Conservation (phyloP, 2,329 filamentous ascomycete species). For the Simplicillium sp. region DNA sequence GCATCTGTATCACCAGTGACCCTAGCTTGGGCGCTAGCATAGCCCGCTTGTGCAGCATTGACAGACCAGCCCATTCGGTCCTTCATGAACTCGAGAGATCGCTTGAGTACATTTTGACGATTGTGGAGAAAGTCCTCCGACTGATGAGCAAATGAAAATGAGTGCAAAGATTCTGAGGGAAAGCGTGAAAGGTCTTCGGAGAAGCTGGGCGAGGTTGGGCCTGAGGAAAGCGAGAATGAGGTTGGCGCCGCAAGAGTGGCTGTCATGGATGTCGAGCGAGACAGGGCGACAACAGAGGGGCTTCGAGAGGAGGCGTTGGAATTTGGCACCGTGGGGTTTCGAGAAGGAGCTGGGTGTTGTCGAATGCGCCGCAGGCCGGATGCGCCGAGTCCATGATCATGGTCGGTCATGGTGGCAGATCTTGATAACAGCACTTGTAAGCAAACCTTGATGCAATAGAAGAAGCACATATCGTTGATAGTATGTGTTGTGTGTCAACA, state of each 20-base stretch:
- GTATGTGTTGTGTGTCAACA: no score
- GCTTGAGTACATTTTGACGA: conserved; percentile 84
- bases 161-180: conserved; percentile 91
- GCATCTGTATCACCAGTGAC: conserved; percentile 75
- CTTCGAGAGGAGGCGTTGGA: conserved; percentile 56
- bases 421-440: conserved; percentile 34
- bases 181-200: conserved; percentile 87
- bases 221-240: conserved; percentile 46
- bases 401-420: conserved; percentile 73
- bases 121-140: conserved; percentile 87
- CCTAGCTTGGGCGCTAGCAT: conserved; percentile 76
- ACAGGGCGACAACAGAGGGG: conserved; percentile 44
- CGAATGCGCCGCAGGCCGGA: conserved; percentile 90
- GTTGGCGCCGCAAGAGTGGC: conserved; percentile 51
- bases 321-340: conserved; percentile 53
- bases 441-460: conserved; percentile 3
- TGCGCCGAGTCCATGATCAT: conserved; percentile 76
- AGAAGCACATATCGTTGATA: conserved; percentile 2
- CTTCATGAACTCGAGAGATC: conserved; percentile 93
- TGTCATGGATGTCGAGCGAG: conserved; percentile 63
- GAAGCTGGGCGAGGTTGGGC: conserved; percentile 64
- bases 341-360: conserved; percentile 56
- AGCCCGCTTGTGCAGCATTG: conserved; percentile 57
- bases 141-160: conserved; percentile 95
- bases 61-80: conserved; percentile 76